Percentiles rank a stretch among this genome's conserved stretches.
Evolutionary conservation across 1,284 basidiomycete species (phyloP).

Genomic region (Melampsora americana): DNA sequence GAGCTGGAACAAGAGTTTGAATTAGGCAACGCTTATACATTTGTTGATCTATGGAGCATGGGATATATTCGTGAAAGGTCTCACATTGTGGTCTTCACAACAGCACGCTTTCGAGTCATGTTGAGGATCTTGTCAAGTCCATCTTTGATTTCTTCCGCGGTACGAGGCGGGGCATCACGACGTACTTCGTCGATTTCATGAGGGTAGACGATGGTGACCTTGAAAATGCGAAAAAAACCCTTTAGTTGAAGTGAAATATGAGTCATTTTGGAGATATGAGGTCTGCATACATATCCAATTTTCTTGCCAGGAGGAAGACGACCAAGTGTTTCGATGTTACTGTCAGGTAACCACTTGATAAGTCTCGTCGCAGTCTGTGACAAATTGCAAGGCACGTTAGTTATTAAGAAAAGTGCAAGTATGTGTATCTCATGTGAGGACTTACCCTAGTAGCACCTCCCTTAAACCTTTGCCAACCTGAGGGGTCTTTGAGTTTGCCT

Average conservation of each 20-base stretch:
- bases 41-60: background rate
- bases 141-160: conserved; percentile 20
- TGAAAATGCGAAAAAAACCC: background rate
- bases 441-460: conserved; percentile 21
- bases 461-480: conserved; percentile 29
- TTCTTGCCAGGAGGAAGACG: conserved; percentile 38
- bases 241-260: too few relatives aligned
- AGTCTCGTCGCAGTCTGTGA: conserved; percentile 23
- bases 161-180: conserved; percentile 1
- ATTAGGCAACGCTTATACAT: background rate
- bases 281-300: conserved; percentile 17
- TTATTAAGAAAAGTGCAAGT: background rate
- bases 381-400: background rate
- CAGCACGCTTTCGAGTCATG: conserved; percentile 11
- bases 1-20: conserved; percentile 1
- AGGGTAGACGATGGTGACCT: conserved; percentile 38
- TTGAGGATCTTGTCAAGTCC: conserved; percentile 24
- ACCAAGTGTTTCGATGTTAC: conserved; percentile 24
- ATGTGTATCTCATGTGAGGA: background rate
- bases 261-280: too few relatives aligned
- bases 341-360: conserved; percentile 29
- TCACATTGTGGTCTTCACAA: conserved; percentile 30
- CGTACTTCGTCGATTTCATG: conserved; percentile 28
- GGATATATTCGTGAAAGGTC: background rate
- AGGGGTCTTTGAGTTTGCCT: conserved; percentile 13